Evolutionary conservation across 2,329 filamentous ascomycete species (phyloP).

Genomic region (Cytospora leucostoma): DNA sequence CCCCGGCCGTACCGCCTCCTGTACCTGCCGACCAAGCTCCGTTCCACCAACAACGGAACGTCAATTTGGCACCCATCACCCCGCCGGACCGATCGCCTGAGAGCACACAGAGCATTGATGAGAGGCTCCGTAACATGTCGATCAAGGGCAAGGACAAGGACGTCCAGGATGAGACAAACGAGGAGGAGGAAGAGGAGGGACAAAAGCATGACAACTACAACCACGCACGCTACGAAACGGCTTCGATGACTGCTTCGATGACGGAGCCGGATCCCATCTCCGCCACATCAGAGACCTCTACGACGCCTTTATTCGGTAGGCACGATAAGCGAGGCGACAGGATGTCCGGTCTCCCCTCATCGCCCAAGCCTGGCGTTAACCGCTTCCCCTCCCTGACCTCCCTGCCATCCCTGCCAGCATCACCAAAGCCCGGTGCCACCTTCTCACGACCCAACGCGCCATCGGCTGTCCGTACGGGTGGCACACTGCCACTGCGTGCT

Average conservation of each 20-base stretch:
- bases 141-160: slow-evolving; percentile 26
- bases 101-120: slow-evolving; percentile 57
- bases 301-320: slow-evolving; percentile 46
- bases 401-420: slow-evolving; percentile 50
- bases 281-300: slow-evolving; percentile 53
- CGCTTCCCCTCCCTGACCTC: slow-evolving; percentile 49
- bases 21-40: slow-evolving; percentile 51
- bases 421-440: slow-evolving; percentile 50
- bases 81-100: slow-evolving; percentile 47
- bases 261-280: slow-evolving; percentile 53
- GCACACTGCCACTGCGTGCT: slow-evolving; percentile 60
- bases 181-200: slow-evolving; percentile 22
- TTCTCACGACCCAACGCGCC: slow-evolving; percentile 54
- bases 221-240: slow-evolving; percentile 43
- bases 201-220: slow-evolving; percentile 21
- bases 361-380: slow-evolving; percentile 49
- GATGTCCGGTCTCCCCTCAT: slow-evolving; percentile 48
- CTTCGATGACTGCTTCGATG: slow-evolving; percentile 41
- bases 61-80: slow-evolving; percentile 45
- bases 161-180: slow-evolving; percentile 19
- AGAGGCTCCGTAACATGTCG: slow-evolving; percentile 47
- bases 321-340: slow-evolving; percentile 11
- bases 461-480: slow-evolving; percentile 58
- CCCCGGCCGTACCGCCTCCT: slow-evolving; percentile 58
- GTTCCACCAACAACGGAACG: slow-evolving; percentile 36